Conservation (phyloP, 352 stramenopile species). For the Globisporangium cylindrosporum region DNA sequence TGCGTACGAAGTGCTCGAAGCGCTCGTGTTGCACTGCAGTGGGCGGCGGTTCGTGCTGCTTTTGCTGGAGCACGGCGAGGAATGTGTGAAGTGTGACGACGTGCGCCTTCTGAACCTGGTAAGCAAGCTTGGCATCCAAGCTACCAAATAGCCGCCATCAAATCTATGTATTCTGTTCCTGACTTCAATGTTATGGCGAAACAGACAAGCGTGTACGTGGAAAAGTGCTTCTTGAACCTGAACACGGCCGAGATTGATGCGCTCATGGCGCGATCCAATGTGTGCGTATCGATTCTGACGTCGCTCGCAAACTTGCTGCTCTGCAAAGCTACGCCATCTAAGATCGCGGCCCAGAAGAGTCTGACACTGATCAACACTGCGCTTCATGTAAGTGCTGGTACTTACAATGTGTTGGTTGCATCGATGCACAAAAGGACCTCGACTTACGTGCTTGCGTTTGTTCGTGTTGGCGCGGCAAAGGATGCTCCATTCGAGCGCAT, state of each 20-base stretch:
- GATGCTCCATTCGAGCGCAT: slow-evolving; percentile 10
- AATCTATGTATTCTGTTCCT: background rate
- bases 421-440: background rate
- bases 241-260: slow-evolving; percentile 26
- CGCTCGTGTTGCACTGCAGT: slow-evolving; percentile 52
- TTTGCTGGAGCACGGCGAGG: slow-evolving; percentile 32
- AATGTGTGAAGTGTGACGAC: slow-evolving; percentile 31
- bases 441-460: background rate
- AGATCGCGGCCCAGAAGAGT: slow-evolving; percentile 46
- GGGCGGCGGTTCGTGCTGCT: slow-evolving; percentile 33
- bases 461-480: background rate
- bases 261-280: slow-evolving; percentile 22
- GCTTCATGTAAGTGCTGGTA: slow-evolving; percentile 27
- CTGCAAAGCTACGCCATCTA: slow-evolving; percentile 44
- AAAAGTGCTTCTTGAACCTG: slow-evolving; percentile 55
- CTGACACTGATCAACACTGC: slow-evolving; percentile 31
- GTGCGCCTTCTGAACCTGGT: slow-evolving; percentile 54
- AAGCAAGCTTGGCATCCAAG: background rate
- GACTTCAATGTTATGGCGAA: background rate
- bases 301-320: slow-evolving; percentile 27
- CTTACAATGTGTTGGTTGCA: too few relatives aligned
- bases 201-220: slow-evolving; percentile 56
- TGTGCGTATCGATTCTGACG: slow-evolving; percentile 22
- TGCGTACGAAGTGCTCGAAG: slow-evolving; percentile 54
- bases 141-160: background rate